Base-by-base conservation (phyloP, 208 protist species). In the Wallacemonas collosoma region DNA sequence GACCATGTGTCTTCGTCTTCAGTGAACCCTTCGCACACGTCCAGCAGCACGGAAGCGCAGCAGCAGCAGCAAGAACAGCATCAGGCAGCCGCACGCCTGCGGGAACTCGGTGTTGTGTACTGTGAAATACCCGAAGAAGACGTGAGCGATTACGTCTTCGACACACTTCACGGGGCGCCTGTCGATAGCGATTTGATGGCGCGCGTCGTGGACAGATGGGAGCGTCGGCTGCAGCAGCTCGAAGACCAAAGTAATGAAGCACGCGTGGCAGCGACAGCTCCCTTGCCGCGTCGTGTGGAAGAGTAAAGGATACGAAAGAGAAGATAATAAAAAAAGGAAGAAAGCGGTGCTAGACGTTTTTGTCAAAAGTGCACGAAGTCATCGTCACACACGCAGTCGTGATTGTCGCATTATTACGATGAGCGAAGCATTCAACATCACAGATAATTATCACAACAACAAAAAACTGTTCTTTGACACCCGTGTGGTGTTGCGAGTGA, bases 91-190 rank as follows among this genome's bases (percentile, higher is more conserved):
- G 62, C 57, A 17, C 63, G 83, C 17, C 84, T 84, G 43, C 65
- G 67, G 7, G 63, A 60, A 36, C 67, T 90, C 12, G 87, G 88
- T 63, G 83, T 95, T 15, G 64, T 83, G 35, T 83, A 91, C 72
- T 90, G 85, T 65, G 86, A 90, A 58, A 71, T 95, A 40, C 83
- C 87, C 4, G 51, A 69, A 47, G 26, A 72, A 1, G 90, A 92
- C 72, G 77, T 82, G 48, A 82, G 79, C 56, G 90, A 81, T n/a
- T 92, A 80, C 70, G 17, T 78, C 41, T 95, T 91, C 76, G 75
- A 87, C 43, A 38, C 72, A 51, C 77, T 93, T 14, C 55, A 86
- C 54, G 90, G 90, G 1, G 60, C 81, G 55, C 51, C 61, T 11
- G 69, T 93, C 6, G 80, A 86, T 15, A 71, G 12, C 4, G 86